Conservation (phyloP, 2,329 filamentous ascomycete genomes). For the Xylaria sp. region DNA sequence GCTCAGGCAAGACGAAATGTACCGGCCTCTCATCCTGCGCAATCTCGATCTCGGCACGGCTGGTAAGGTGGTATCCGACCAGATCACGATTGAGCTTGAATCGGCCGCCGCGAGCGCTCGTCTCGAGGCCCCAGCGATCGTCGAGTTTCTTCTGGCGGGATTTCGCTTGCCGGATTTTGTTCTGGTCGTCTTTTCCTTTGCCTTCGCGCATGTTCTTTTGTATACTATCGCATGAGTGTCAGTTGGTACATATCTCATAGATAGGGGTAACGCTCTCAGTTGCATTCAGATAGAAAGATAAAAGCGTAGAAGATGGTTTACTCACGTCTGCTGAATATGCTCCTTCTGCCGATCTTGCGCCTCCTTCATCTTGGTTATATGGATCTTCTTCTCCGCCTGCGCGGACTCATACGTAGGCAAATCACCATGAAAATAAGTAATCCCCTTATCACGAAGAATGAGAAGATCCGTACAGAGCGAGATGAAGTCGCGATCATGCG, state of each 20-base stretch:
- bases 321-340: conserved; percentile 65
- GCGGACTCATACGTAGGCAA: conserved; percentile 63
- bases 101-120: conserved; percentile 62
- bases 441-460: conserved; percentile 64
- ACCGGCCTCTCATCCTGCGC: conserved; percentile 57
- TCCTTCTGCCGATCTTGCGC: conserved; percentile 75
- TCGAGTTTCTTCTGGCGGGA: conserved; percentile 80
- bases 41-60: conserved; percentile 65
- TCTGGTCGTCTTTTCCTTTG: conserved; percentile 73
- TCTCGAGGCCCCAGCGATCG: conserved; percentile 71
- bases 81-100: conserved; percentile 79
- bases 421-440: conserved; percentile 71
- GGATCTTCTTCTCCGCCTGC: conserved; percentile 60
- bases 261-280: background rate
- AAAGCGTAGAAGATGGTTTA: background rate
- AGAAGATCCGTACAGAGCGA: conserved; percentile 73
- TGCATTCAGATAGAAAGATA: background rate
- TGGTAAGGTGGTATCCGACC: conserved; percentile 53
- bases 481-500: conserved; percentile 78
- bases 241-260: background rate
- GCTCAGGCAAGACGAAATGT: conserved; percentile 53
- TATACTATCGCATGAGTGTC: conserved; percentile 39
- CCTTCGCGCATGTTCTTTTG: conserved; percentile 68
- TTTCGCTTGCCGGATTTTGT: conserved; percentile 80
- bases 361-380: conserved; percentile 70